These are phyloP conservation scores for Aspergillus baeticus DNA, from an alignment of 495 filamentous ascomycete genomes.

Conservation along the genomic window DNA sequence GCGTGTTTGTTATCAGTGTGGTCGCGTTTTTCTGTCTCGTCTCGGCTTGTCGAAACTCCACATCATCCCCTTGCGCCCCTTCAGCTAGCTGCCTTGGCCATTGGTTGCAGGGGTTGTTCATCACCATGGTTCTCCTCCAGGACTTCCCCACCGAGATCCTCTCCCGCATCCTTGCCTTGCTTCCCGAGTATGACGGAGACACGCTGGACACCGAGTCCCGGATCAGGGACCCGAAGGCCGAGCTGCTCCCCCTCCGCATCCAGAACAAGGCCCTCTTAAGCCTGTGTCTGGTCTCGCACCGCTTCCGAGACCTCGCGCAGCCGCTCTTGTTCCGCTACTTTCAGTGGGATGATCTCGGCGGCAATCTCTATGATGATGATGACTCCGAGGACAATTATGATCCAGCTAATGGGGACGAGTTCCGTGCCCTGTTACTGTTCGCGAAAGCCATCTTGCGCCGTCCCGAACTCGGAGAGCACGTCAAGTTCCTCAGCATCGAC, in stretches of 20 bases:
- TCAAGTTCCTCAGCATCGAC: slow-evolving; percentile 10
- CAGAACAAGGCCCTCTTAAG: too few species aligned
- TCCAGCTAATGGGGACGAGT: slow-evolving; percentile 10
- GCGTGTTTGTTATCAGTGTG: not conserved
- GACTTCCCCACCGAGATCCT: slow-evolving; percentile 8
- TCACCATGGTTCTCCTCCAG: slow-evolving; percentile 4
- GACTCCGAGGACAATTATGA: not conserved
- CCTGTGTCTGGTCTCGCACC: slow-evolving; percentile 27
- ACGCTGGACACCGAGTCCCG: not conserved
- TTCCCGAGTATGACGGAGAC: not conserved
- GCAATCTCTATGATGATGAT: too few species aligned
- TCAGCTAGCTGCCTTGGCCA: too few species aligned
- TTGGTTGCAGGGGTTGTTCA: too few species aligned
- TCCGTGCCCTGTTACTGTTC: slow-evolving; percentile 13
- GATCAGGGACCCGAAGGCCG: too few species aligned
- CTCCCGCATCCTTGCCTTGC: not conserved
- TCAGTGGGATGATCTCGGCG: too few species aligned
- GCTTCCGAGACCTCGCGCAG: slow-evolving; percentile 23
- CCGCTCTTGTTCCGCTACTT: slow-evolving; percentile 22
- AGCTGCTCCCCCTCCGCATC: too few species aligned
- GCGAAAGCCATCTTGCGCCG: slow-evolving; percentile 15
- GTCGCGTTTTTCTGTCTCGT: too few species aligned
- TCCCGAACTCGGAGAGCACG: slow-evolving; percentile 22
- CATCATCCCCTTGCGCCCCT: too few species aligned
- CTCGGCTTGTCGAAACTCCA: too few species aligned